These are phyloP conservation scores for Atalantia buxifolia DNA, from an alignment of 345 rosid genomes.

Conservation along the genomic window DNA sequence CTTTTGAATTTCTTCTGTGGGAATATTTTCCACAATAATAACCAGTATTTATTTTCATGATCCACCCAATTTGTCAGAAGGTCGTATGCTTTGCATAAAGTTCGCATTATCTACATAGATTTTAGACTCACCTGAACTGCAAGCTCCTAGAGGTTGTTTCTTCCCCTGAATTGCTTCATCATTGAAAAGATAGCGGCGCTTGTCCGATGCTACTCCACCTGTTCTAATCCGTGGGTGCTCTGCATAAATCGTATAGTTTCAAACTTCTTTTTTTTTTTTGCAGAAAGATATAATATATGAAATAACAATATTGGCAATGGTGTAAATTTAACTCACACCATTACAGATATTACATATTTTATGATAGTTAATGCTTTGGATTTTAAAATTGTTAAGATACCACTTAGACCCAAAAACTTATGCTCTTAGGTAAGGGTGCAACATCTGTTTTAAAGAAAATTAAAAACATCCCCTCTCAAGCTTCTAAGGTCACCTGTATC, in stretches of 20 bases:
- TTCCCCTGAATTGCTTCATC: not conserved
- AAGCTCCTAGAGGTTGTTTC: conserved; percentile 12
- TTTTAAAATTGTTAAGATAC: too few relatives aligned
- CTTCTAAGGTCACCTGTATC: too few relatives aligned
- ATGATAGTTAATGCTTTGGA: too few relatives aligned
- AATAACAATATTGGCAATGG: too few relatives aligned
- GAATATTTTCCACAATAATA: conserved; percentile 56
- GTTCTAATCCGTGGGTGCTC: not conserved
- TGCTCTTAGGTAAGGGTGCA: too few relatives aligned
- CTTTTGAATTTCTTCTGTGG: conserved; percentile 76
- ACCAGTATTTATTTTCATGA: not conserved
- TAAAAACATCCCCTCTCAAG: too few relatives aligned
- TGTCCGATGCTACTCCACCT: not conserved
- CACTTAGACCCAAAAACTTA: too few relatives aligned
- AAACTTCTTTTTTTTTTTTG: too few relatives aligned
- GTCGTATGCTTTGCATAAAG: not conserved
- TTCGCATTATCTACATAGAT: not conserved
- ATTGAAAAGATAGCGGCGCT: not conserved
- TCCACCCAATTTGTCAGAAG: not conserved
- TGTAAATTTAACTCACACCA: too few relatives aligned
- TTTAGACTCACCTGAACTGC: conserved; percentile 2
- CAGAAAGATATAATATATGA: too few relatives aligned
- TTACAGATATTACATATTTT: too few relatives aligned
- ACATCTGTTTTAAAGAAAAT: too few relatives aligned
- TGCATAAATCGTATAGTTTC: not conserved